phyloP scores from a whole-genome alignment of 768 basidiomycete species.

The Daedaleopsis nitida region DNA sequence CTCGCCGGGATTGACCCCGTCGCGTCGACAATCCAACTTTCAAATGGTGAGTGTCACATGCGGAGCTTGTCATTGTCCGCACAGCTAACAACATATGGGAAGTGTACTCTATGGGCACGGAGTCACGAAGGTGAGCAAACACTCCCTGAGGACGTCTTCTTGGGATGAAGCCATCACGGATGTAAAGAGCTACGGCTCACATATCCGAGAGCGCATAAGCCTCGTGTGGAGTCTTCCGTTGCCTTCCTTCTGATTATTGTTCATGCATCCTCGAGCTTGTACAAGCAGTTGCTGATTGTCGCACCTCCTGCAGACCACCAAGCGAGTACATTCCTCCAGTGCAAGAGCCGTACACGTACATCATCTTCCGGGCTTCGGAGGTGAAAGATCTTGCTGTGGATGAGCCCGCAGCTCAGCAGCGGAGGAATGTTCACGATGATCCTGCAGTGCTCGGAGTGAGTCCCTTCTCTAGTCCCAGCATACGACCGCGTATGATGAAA shows the following conservation, averaged over 20 bases:
- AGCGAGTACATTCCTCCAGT: conserved; percentile 82
- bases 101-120: conserved; percentile 90
- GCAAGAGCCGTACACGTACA: conserved; percentile 83
- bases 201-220: conserved; percentile 46
- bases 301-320: conserved; percentile 50
- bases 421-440: conserved; percentile 73
- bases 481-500: conserved; percentile 39
- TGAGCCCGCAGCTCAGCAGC: conserved; percentile 50
- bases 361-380: conserved; percentile 89
- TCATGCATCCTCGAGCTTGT: conserved; percentile 8
- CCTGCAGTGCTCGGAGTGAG: conserved; percentile 82
- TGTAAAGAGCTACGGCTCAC: conserved; percentile 40
- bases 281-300: conserved; percentile 27
- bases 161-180: conserved; percentile 42
- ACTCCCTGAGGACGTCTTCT: not conserved
- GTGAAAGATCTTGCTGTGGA: conserved; percentile 90
- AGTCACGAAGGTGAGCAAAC: conserved; percentile 68
- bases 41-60: conserved; percentile 61
- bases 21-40: conserved; percentile 85
- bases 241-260: conserved; percentile 60
- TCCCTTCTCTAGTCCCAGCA: conserved; percentile 25
- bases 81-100: not conserved
- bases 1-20: conserved; percentile 84
- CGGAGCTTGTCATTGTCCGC: not conserved
- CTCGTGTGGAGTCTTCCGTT: conserved; percentile 63